These are phyloP conservation scores for Pugionium cornutum DNA, from an alignment of 345 rosid genomes.

Conservation along the genomic window DNA sequence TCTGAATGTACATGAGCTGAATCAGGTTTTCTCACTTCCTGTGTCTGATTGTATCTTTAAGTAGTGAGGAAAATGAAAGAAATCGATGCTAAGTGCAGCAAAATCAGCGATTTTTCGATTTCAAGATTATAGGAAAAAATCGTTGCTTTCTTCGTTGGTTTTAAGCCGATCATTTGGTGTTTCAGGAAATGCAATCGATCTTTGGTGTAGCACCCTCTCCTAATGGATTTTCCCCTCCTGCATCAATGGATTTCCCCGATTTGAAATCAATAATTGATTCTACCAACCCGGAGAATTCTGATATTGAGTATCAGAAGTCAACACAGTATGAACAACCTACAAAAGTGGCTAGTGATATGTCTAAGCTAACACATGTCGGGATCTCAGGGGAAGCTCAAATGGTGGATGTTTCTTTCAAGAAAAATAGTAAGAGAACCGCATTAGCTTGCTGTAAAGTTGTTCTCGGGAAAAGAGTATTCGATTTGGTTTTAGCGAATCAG, in stretches of 20 bases:
- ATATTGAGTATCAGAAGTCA: neutral
- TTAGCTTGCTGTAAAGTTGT: slow-evolving; percentile 74
- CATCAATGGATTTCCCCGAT: slow-evolving; percentile 22
- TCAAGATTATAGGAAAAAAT: neutral
- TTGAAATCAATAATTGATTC: slow-evolving; percentile 38
- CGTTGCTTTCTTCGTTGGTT: neutral
- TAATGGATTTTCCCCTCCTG: slow-evolving; percentile 47
- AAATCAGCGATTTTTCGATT: neutral
- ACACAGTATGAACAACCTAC: slow-evolving; percentile 32
- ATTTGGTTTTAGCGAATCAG: slow-evolving; percentile 77
- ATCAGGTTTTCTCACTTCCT: slow-evolving; percentile 48
- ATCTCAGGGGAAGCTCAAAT: slow-evolving; percentile 76
- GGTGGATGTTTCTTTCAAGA: slow-evolving; percentile 92
- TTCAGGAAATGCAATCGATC: slow-evolving; percentile 78
- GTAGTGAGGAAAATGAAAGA: neutral
- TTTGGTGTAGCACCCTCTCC: slow-evolving; percentile 76
- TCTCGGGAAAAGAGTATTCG: slow-evolving; percentile 69
- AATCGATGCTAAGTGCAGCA: slow-evolving; percentile 11
- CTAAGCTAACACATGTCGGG: slow-evolving; percentile 63
- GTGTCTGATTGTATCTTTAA: neutral
- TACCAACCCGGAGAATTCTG: slow-evolving; percentile 18
- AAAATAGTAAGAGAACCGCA: slow-evolving; percentile 64
- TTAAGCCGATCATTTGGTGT: slow-evolving; percentile 16
- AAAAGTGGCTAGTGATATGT: slow-evolving; percentile 23
- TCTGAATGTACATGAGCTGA: slow-evolving; percentile 48